Conservation (phyloP, 331 rosid genomes). For the Stylosanthes scabra region DNA sequence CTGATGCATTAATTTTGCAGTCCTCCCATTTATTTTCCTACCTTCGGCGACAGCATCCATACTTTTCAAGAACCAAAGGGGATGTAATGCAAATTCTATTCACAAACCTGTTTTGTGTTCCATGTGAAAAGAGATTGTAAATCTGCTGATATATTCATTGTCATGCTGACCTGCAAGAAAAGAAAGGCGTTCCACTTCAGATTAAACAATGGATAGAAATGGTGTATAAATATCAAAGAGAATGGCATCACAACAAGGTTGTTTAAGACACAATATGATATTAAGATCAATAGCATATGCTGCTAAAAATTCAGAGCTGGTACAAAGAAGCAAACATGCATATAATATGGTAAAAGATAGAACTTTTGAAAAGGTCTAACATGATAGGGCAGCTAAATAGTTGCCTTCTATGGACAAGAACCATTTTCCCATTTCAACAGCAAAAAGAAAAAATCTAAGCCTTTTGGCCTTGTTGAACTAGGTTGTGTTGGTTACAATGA, state of each 20-base stretch:
- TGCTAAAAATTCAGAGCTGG: not conserved
- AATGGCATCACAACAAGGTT: slow-evolving; percentile 17
- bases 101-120: slow-evolving; percentile 96
- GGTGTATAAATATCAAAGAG: slow-evolving; percentile 20
- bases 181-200: slow-evolving; percentile 27
- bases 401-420: slow-evolving; percentile 13
- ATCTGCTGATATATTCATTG: slow-evolving; percentile 87
- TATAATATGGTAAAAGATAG: not conserved
- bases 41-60: slow-evolving; percentile 6
- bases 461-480: too few species aligned
- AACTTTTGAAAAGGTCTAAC: not conserved
- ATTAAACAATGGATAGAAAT: slow-evolving; percentile 8
- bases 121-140: slow-evolving; percentile 95
- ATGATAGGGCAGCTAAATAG: not conserved
- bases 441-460: too few species aligned
- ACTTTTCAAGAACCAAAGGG: slow-evolving; percentile 25
- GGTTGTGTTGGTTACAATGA: too few species aligned
- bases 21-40: not conserved
- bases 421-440: not conserved
- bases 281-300: slow-evolving; percentile 3
- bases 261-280: slow-evolving; percentile 10
- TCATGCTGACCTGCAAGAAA: slow-evolving; percentile 82
- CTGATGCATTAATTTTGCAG: not conserved
- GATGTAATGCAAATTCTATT: slow-evolving; percentile 26
- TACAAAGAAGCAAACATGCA: not conserved